Evolutionary conservation across 192 early-diverging fungal genomes (phyloP), one percentile per base, ranked within the genome.

Genomic region (Lobosporangium transversale): DNA sequence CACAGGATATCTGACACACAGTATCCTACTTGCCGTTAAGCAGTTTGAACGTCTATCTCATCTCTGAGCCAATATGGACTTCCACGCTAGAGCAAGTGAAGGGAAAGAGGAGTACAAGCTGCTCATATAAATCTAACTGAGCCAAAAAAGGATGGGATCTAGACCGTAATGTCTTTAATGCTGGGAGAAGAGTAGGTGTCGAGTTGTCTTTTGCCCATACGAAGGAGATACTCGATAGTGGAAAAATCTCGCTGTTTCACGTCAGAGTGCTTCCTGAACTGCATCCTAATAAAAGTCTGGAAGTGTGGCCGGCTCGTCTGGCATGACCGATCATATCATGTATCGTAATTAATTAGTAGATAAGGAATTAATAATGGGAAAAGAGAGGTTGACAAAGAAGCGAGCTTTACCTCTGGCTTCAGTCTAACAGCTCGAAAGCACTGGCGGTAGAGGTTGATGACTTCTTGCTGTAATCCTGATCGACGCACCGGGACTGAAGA

Each of bases 351-450:
- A 42, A 40, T 8, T 11, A 48, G n/a, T 27, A 51, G 6, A 52
- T 20, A 10, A 33, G 23, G n/a, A 14, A 29, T n/a, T n/a, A n/a
- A n/a, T n/a, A n/a, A n/a, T n/a, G n/a, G n/a, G n/a, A n/a, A n/a
- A n/a, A n/a, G n/a, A n/a, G n/a, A n/a, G n/a, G n/a, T n/a, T n/a
- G n/a, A n/a, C n/a, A n/a, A n/a, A n/a, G n/a, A n/a, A n/a, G n/a
- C n/a, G n/a, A n/a, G n/a, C n/a, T n/a, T n/a, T 83, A 89, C 90
- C 79, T 84, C 67, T 5, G 91, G 89, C 61, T 92, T 92, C 40
- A 73, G 78, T 49, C 78, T 71, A 26, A 85, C 81, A 24, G 91
- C 91, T 49, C 88, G 83, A 53, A 92, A 84, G 60, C 91, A 92
- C 67, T 88, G 81, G 65, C 89, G 86, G 54, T 92, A 92, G 31